Percentiles rank a stretch among this genome's conserved stretches.
Evolutionary conservation across 345 rosid genomes (phyloP).

Genomic region (Adansonia digitata): DNA sequence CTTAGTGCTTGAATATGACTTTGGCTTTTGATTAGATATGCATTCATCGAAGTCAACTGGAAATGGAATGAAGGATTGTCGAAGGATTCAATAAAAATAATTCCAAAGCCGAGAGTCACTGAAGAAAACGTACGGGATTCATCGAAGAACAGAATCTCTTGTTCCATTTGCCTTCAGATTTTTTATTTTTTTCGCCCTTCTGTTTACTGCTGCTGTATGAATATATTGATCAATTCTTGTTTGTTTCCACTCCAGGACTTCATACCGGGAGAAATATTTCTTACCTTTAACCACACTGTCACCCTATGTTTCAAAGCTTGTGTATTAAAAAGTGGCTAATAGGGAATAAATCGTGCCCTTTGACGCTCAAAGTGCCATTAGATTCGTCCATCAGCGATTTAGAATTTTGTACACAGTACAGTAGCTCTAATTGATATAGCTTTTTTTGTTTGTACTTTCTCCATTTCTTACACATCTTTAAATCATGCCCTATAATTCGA

Average conservation of each 20-base stretch:
- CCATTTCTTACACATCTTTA: not conserved
- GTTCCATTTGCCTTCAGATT: slow-evolving; percentile 49
- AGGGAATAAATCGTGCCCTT: slow-evolving; percentile 32
- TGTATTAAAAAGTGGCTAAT: slow-evolving; percentile 28
- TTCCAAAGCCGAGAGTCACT: slow-evolving; percentile 18
- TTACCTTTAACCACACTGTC: slow-evolving; percentile 31
- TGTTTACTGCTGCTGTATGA: not conserved
- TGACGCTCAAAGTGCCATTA: not conserved
- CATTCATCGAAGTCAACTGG: not conserved
- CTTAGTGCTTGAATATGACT: not conserved
- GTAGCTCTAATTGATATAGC: not conserved
- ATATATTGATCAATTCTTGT: not conserved
- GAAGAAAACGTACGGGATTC: slow-evolving; percentile 19
- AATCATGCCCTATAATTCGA: not conserved
- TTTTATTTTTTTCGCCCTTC: not conserved
- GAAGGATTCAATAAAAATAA: not conserved
- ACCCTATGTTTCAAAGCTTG: slow-evolving; percentile 25
- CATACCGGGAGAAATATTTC: slow-evolving; percentile 10
- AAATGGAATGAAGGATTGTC: not conserved
- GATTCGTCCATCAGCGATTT: not conserved
- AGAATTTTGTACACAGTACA: not conserved
- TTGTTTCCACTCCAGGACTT: slow-evolving; percentile 46
- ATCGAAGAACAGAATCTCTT: slow-evolving; percentile 23
- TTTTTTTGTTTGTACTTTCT: not conserved
- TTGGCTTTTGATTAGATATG: not conserved